These are phyloP conservation scores for Castanea crenata DNA, from an alignment of 306 rosid genomes.

Conservation along the genomic window DNA sequence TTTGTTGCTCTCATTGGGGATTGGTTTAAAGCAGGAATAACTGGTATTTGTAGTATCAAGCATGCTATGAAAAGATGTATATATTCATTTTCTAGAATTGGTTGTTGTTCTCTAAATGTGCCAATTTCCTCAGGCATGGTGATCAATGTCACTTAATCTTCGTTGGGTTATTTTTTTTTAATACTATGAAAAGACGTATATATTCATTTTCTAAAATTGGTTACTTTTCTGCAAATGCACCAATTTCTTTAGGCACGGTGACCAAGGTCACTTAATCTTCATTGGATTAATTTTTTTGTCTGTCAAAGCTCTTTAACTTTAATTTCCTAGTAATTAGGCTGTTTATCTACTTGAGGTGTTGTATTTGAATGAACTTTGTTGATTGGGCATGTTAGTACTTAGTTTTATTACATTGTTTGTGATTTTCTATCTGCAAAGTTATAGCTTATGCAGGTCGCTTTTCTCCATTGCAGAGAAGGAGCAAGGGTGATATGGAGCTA, in stretches of 20 bases:
- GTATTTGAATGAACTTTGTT: conserved; percentile 2
- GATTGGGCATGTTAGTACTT: neutral
- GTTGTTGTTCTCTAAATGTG: neutral
- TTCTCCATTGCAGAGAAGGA: conserved; percentile 77
- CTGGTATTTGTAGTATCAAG: neutral
- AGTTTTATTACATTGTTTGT: conserved; percentile 8
- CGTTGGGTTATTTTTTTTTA: neutral
- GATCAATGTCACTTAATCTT: neutral
- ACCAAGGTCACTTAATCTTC: neutral
- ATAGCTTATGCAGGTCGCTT: conserved; percentile 16
- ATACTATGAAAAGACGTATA: no score
- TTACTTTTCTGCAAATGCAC: neutral
- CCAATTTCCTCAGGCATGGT: neutral
- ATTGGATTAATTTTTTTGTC: neutral
- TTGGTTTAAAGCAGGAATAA: neutral
- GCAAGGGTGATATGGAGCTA: conserved; percentile 98
- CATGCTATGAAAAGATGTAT: neutral
- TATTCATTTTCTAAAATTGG: neutral
- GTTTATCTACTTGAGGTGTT: conserved; percentile 17
- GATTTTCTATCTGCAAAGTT: conserved; percentile 1
- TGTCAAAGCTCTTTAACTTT: neutral
- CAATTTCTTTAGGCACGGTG: neutral
- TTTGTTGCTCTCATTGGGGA: neutral
- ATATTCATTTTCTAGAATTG: neutral
- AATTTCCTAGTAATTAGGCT: neutral